Percentiles rank a stretch among this genome's conserved stretches.
Evolutionary conservation across 2,329 filamentous ascomycete genomes (phyloP).

Genomic region (Hypoxylon sp.): DNA sequence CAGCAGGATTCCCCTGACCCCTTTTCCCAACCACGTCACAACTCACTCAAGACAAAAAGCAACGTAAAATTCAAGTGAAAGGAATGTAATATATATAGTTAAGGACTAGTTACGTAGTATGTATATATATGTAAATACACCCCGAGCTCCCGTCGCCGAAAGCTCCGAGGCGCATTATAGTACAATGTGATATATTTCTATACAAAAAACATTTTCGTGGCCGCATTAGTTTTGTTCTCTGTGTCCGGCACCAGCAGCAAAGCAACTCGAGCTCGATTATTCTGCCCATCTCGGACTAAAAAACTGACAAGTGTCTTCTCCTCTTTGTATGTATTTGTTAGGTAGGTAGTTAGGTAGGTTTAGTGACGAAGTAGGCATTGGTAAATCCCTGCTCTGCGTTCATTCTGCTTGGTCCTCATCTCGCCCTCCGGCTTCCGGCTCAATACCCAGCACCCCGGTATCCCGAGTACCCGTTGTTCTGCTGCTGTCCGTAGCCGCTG

Average conservation of each 20-base stretch:
- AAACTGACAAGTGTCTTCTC: slow-evolving; percentile 4
- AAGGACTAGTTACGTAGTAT: slow-evolving; percentile 16
- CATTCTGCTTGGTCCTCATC: slow-evolving; percentile 2
- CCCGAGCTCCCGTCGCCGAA: neutral
- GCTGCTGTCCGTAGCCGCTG: slow-evolving; percentile 27
- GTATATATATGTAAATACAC: slow-evolving; percentile 20
- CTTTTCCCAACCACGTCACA: no score
- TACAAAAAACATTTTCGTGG: slow-evolving; percentile 35
- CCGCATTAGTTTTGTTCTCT: slow-evolving; percentile 24
- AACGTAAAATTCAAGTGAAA: no score
- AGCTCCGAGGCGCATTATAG: slow-evolving; percentile 1
- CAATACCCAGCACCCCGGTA: slow-evolving; percentile 32
- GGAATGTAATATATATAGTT: slow-evolving; percentile 11
- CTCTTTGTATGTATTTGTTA: neutral
- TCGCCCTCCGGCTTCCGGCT: neutral
- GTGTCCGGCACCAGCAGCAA: slow-evolving; percentile 15
- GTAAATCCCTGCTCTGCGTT: slow-evolving; percentile 5
- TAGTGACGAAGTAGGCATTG: no score
- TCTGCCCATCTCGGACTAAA: slow-evolving; percentile 19
- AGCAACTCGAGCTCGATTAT: slow-evolving; percentile 12
- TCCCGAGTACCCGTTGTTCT: slow-evolving; percentile 26
- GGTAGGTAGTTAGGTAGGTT: no score
- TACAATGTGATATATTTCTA: slow-evolving; percentile 28
- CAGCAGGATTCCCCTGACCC: neutral
- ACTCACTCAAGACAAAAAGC: no score